A percentile compares a stretch with the other conserved stretches of the same genome.
Conservation (phyloP, 1,284 basidiomycete species). For the Rhodotorula sp. region DNA sequence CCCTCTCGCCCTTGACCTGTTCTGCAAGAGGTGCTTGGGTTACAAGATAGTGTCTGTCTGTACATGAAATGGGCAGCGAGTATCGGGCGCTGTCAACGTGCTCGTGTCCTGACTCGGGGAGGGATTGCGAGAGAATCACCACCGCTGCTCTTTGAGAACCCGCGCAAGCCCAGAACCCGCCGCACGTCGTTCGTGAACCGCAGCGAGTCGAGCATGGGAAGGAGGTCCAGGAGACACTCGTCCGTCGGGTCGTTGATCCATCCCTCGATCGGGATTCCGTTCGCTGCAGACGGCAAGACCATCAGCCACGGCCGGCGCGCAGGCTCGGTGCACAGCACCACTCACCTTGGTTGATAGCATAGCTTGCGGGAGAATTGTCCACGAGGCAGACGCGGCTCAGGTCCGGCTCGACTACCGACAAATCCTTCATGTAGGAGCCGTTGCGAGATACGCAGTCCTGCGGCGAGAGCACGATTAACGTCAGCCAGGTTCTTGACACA, state of each 20-base stretch:
- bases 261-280: conserved; percentile 97
- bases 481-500: not conserved
- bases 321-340: not conserved
- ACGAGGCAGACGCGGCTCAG: conserved; percentile 86
- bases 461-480: not conserved
- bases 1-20: no score
- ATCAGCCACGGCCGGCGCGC: not conserved
- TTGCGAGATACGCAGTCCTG: conserved; percentile 89
- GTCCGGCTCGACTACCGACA: conserved; percentile 82
- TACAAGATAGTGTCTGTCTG: not conserved
- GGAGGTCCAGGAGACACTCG: conserved; percentile 89
- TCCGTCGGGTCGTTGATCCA: conserved; percentile 98
- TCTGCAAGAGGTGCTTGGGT: no score
- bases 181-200: conserved; percentile 95
- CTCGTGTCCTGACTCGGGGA: not conserved
- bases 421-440: conserved; percentile 92
- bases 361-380: conserved; percentile 94
- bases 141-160: conserved; percentile 39
- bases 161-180: conserved; percentile 75
- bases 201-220: conserved; percentile 91
- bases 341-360: conserved; percentile 86
- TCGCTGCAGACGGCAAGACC: conserved; percentile 58
- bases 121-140: not conserved
- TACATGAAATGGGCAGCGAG: no score
- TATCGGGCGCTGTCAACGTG: not conserved